Conservation (phyloP, 2,329 filamentous ascomycete genomes). For the Venturia effusa region DNA sequence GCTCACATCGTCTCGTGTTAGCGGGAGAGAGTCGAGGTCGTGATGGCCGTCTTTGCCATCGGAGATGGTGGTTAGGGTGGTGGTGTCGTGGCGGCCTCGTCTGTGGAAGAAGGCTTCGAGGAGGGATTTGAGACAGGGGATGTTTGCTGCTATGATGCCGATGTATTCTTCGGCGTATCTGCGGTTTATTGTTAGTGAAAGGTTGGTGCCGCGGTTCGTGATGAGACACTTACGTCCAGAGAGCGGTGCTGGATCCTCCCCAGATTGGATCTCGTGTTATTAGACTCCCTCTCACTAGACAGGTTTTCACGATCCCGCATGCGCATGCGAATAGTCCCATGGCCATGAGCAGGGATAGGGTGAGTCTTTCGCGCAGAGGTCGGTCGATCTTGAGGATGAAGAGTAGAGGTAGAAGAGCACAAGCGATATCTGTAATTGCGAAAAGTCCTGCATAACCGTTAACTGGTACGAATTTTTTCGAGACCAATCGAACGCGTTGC, state of each 20-base stretch:
- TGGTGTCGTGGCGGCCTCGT: background rate
- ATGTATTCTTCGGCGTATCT: constrained; percentile 9
- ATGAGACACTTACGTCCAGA: constrained; percentile 6
- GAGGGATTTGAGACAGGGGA: constrained; percentile 8
- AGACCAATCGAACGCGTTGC: background rate
- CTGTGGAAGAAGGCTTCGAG: constrained; percentile 5
- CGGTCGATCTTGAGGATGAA: constrained; percentile 12
- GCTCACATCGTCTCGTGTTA: background rate
- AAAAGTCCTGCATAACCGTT: constrained; percentile 1
- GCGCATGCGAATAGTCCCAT: constrained; percentile 8
- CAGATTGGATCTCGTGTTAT: constrained; percentile 1
- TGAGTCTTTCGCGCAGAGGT: constrained; percentile 8
- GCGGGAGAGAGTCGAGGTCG: background rate
- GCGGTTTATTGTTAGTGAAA: background rate
- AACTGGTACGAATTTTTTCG: background rate
- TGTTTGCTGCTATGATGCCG: constrained; percentile 10
- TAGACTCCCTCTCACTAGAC: background rate
- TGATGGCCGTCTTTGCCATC: background rate
- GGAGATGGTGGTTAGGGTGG: background rate
- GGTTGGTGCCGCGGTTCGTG: background rate
- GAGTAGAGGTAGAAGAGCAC: constrained; percentile 8
- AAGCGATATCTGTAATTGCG: constrained; percentile 7
- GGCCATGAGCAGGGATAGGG: constrained; percentile 8
- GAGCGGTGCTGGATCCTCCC: background rate
- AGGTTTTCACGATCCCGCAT: constrained; percentile 3